Percentiles rank a stretch among this genome's conserved stretches.
Evolutionary conservation across 169 alveolate species (phyloP).

Genomic region (Plasmodium gonderi): DNA sequence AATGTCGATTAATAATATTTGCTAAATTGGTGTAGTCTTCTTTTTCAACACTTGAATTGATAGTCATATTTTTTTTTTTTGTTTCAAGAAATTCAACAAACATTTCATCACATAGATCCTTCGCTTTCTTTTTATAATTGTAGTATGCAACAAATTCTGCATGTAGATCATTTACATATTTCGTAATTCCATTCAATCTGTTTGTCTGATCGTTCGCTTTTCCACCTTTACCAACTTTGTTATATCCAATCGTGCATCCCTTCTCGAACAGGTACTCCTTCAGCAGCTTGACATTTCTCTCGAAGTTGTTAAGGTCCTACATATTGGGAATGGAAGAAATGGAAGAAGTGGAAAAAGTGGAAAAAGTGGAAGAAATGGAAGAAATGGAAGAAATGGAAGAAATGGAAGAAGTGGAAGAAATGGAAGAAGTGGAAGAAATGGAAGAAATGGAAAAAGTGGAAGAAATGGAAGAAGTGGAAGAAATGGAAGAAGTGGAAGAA

Average conservation of each 20-base stretch:
- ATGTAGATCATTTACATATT: conserved; percentile 46
- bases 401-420: not conserved
- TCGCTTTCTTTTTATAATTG: conserved; percentile 56
- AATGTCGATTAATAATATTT: conserved; percentile 22
- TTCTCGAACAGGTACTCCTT: conserved; percentile 40
- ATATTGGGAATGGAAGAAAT: not conserved
- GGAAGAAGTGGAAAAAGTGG: not conserved
- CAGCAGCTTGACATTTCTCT: conserved; percentile 5
- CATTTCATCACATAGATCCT: conserved; percentile 28
- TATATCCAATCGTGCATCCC: conserved; percentile 45
- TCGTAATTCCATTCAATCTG: conserved; percentile 3
- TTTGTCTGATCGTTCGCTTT: not conserved
- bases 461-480: not conserved
- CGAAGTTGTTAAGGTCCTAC: conserved; percentile 56
- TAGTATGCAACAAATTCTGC: conserved; percentile 64
- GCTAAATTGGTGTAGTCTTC: conserved; percentile 65
- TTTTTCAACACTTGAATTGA: conserved; percentile 43
- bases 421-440: not conserved
- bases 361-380: too few species aligned
- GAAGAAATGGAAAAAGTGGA: too few species aligned
- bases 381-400: not conserved
- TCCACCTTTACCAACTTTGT: not conserved
- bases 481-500: not conserved
- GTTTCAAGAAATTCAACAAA: conserved; percentile 44
- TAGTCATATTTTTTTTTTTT: conserved; percentile 52